These are phyloP conservation scores for Hygrophoropsis aurantiaca DNA, from an alignment of 768 basidiomycete genomes.

Conservation along the genomic window DNA sequence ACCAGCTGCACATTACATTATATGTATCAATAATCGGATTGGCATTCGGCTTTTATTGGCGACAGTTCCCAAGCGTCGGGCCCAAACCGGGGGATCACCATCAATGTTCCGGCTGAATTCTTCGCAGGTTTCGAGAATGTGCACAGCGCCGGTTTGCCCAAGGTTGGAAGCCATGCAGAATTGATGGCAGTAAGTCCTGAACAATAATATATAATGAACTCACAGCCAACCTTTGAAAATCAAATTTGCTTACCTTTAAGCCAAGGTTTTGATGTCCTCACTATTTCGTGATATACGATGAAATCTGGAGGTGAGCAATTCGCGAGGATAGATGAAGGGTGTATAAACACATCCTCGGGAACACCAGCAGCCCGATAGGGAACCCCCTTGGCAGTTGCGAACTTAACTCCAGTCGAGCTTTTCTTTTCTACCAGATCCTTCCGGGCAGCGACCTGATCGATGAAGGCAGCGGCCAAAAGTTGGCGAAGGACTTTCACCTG, in stretches of 20 bases:
- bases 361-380: slow-evolving; percentile 82
- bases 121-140: slow-evolving; percentile 86
- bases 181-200: slow-evolving; percentile 83
- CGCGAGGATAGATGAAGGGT: slow-evolving; percentile 83
- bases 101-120: slow-evolving; percentile 61
- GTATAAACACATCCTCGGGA: slow-evolving; percentile 86
- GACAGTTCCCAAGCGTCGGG: slow-evolving; percentile 88
- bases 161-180: slow-evolving; percentile 78
- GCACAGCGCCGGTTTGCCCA: slow-evolving; percentile 81
- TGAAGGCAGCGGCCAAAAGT: slow-evolving; percentile 83
- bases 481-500: slow-evolving; percentile 91
- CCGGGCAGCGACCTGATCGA: slow-evolving; percentile 92
- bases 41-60: slow-evolving; percentile 35
- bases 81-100: slow-evolving; percentile 84
- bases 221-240: neutral
- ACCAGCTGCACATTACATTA: slow-evolving; percentile 9
- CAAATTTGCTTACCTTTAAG: slow-evolving; percentile 64
- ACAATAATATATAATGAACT: slow-evolving; percentile 5
- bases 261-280: slow-evolving; percentile 72
- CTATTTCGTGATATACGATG: slow-evolving; percentile 79
- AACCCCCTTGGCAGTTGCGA: slow-evolving; percentile 73
- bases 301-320: slow-evolving; percentile 78
- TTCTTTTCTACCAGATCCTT: slow-evolving; percentile 74
- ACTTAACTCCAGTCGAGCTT: slow-evolving; percentile 61
- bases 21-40: slow-evolving; percentile 18